Evolutionary conservation across 2,329 filamentous ascomycete species (phyloP), one percentile per base, ranked within the genome.

Genomic region (Leptographium radiaticola): DNA sequence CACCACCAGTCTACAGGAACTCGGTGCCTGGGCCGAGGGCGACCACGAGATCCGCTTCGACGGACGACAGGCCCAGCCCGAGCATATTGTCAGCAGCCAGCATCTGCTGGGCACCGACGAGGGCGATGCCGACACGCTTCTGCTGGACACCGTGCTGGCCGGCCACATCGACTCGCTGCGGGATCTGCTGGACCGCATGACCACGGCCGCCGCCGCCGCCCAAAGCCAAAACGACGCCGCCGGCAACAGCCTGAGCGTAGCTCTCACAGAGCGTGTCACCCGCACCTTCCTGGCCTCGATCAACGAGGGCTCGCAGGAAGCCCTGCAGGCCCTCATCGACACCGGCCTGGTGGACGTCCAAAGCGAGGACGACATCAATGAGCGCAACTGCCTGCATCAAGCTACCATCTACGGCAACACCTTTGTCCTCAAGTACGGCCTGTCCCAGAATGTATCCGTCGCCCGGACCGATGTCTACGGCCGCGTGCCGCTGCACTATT

Each of bases 281-380:
- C 78, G 89, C 59, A 91, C 89, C 0, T 98, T 98, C 66, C 75
- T 98, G 49, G 86, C 88, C 49, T 89, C 89, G 6, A 87, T 96
- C 60, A 86, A 88, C 59, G 89, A 95, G 62, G 91, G 86, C 4
- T 84, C 89, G 0, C 78, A 85, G 58, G 80, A 86, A 33, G 84
- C 90, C 10, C 73, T 97, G 20, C 79, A 81, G 55, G 73, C 88
- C 7, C 77, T 98, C 31, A 73, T 96, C 31, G 82, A 87, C 49
- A 95, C 90, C 2, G 81, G 81, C 0, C 71, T 93, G 30, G 87
- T 98, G 38, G 86, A 97, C 66, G 77, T 96, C n/a, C 83, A 89
- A 63, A 93, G 89, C 0, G 89, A 95, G 62, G 93, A 98, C 65
- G 90, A 96, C 63, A 97, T 98, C 67, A 98, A 97, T 63, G 91